Percentiles rank a stretch among this genome's conserved stretches.
Evolutionary conservation across 1,284 basidiomycete genomes (phyloP).

Genomic region (Exobasidium rhododendri): DNA sequence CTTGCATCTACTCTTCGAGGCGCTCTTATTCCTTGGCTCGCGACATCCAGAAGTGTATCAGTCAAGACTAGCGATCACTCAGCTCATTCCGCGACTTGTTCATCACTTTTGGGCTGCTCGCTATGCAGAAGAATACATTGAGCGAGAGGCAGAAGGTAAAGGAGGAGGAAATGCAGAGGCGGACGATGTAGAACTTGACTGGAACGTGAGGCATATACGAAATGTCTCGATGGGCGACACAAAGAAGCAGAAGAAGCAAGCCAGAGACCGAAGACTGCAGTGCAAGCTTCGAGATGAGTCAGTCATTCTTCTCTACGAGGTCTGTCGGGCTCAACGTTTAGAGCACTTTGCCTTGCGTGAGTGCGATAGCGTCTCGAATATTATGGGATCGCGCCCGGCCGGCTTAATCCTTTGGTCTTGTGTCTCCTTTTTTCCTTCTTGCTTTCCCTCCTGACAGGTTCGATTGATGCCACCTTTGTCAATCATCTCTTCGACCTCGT

Average conservation of each 20-base stretch:
- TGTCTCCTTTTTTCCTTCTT: too few relatives aligned
- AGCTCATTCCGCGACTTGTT: conserved; percentile 41
- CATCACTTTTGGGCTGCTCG: conserved; percentile 53
- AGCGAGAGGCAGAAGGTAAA: conserved; percentile 18
- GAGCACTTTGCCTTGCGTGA: conserved; percentile 32
- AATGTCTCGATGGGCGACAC: background rate
- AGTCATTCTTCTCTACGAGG: conserved; percentile 55
- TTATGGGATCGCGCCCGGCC: too few relatives aligned
- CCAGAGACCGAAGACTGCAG: conserved; percentile 18
- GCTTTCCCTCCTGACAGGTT: background rate
- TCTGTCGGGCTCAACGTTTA: conserved; percentile 46
- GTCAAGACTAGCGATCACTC: conserved; percentile 20
- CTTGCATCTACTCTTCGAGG: conserved; percentile 74
- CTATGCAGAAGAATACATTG: conserved; percentile 44
- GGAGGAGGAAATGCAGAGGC: background rate
- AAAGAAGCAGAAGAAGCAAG: conserved; percentile 6
- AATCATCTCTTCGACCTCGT: conserved; percentile 89
- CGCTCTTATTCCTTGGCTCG: conserved; percentile 70
- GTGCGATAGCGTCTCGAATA: background rate
- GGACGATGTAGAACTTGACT: background rate
- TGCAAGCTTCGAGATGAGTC: conserved; percentile 48
- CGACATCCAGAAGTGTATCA: conserved; percentile 18
- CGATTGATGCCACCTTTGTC: conserved; percentile 73
- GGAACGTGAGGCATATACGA: background rate
- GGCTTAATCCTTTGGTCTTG: too few relatives aligned